Evolutionary conservation across 768 basidiomycete genomes (phyloP).

Genomic region (Amanita phalloides): DNA sequence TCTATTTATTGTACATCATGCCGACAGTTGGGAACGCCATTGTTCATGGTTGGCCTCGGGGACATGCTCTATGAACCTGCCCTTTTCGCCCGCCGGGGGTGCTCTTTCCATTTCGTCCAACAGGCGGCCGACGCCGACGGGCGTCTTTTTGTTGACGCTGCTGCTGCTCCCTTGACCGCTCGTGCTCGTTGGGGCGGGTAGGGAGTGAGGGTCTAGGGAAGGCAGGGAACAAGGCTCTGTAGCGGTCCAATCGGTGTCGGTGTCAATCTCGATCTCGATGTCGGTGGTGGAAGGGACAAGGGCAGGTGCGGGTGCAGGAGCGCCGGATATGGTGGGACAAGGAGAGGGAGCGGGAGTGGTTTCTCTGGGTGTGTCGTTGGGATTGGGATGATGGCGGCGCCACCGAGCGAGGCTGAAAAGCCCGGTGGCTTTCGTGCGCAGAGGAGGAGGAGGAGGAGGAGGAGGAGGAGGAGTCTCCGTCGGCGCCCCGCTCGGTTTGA

Average conservation of each 20-base stretch:
- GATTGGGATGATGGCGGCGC: too few relatives aligned
- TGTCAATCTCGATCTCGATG: too few relatives aligned
- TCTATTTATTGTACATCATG: neutral
- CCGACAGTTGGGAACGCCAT: neutral
- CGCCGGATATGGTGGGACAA: too few relatives aligned
- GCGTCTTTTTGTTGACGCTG: neutral
- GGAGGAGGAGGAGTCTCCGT: slow-evolving; percentile 8
- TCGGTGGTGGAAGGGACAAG: too few relatives aligned
- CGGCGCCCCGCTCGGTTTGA: slow-evolving; percentile 14
- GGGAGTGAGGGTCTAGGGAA: too few relatives aligned
- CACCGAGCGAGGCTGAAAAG: too few relatives aligned
- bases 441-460: slow-evolving; percentile 8
- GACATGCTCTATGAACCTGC: slow-evolving; percentile 31
- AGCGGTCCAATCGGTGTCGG: neutral
- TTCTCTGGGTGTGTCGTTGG: too few relatives aligned
- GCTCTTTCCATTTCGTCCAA: slow-evolving; percentile 7
- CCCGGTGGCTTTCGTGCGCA: neutral
- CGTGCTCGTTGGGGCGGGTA: too few relatives aligned
- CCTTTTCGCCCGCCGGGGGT: slow-evolving; percentile 14
- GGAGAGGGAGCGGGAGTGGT: too few relatives aligned
- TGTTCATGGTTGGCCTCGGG: neutral
- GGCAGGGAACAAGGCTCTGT: too few relatives aligned
- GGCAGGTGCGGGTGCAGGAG: too few relatives aligned
- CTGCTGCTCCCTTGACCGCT: neutral
- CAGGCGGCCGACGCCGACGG: too few relatives aligned